Conservation (phyloP, 2,329 filamentous ascomycete genomes). For the Trichoderma sp. region DNA sequence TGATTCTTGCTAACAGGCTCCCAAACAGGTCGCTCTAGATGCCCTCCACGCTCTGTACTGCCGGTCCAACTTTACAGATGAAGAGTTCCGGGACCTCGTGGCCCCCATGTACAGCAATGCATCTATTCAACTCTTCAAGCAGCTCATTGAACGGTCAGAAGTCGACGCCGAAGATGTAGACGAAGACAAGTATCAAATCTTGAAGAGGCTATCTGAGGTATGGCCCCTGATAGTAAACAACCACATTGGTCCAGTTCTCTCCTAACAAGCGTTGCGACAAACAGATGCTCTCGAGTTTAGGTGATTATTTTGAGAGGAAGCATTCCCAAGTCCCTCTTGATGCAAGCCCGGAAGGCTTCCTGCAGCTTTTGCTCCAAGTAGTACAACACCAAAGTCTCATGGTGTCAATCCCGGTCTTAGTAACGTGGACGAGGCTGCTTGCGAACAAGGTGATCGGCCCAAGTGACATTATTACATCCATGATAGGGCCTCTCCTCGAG, state of each 20-base stretch:
- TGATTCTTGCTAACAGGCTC: slow-evolving; percentile 26
- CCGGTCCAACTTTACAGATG: slow-evolving; percentile 70
- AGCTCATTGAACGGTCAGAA: slow-evolving; percentile 77
- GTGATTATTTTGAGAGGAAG: slow-evolving; percentile 80
- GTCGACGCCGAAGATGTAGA: slow-evolving; percentile 82
- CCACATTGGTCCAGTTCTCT: not conserved
- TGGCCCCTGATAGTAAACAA: slow-evolving; percentile 25
- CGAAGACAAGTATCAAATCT: slow-evolving; percentile 86
- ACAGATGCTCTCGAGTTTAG: slow-evolving; percentile 81
- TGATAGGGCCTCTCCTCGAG: slow-evolving; percentile 77
- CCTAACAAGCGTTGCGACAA: not conserved
- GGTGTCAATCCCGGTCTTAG: slow-evolving; percentile 88
- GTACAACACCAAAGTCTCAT: slow-evolving; percentile 84
- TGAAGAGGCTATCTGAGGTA: slow-evolving; percentile 94
- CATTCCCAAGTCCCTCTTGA: slow-evolving; percentile 64
- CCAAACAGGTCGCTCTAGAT: slow-evolving; percentile 71
- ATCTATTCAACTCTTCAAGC: slow-evolving; percentile 69
- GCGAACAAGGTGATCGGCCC: slow-evolving; percentile 67
- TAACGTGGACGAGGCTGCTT: slow-evolving; percentile 85
- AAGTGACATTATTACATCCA: slow-evolving; percentile 59
- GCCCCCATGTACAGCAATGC: slow-evolving; percentile 76
- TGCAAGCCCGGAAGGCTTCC: slow-evolving; percentile 69
- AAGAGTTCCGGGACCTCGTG: slow-evolving; percentile 76
- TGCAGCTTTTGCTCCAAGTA: slow-evolving; percentile 77
- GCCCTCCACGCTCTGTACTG: slow-evolving; percentile 81